Evolutionary conservation across 768 basidiomycete genomes (phyloP).

Genomic region (Leccinum broughii): DNA sequence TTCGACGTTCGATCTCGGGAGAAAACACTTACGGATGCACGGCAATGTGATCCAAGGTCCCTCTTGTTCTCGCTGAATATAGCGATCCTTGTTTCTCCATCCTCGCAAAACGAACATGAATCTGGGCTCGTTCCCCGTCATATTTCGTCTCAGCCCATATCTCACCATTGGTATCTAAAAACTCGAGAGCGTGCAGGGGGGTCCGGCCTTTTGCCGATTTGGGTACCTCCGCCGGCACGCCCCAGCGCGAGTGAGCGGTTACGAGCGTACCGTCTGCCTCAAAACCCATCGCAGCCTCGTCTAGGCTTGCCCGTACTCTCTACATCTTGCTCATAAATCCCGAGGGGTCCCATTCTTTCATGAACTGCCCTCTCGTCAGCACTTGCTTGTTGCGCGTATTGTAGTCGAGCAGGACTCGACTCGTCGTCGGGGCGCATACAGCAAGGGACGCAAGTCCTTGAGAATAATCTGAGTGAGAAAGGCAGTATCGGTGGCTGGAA

Average conservation of each 20-base stretch:
- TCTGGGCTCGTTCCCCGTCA: conserved; percentile 93
- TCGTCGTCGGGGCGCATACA: conserved; percentile 63
- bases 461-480: conserved; percentile 86
- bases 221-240: conserved; percentile 72
- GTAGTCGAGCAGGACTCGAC: conserved; percentile 51
- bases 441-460: conserved; percentile 77
- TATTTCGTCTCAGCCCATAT: conserved; percentile 94
- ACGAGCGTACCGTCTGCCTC: conserved; percentile 35
- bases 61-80: conserved; percentile 90
- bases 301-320: conserved; percentile 54
- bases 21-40: conserved; percentile 47
- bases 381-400: conserved; percentile 55
- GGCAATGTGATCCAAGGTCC: conserved; percentile 70
- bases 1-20: not conserved
- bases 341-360: conserved; percentile 71
- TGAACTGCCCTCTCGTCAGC: conserved; percentile 61
- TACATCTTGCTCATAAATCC: conserved; percentile 54
- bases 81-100: conserved; percentile 48
- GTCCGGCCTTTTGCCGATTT: conserved; percentile 77
- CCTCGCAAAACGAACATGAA: conserved; percentile 64
- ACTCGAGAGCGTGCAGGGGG: conserved; percentile 54
- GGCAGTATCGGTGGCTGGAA: conserved; percentile 63
- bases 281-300: conserved; percentile 51
- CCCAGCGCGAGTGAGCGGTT: conserved; percentile 45
- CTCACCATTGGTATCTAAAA: conserved; percentile 21